These are phyloP conservation scores for Lecanosticta acicola DNA, from an alignment of 2,329 filamentous ascomycete species.

Conservation along the genomic window DNA sequence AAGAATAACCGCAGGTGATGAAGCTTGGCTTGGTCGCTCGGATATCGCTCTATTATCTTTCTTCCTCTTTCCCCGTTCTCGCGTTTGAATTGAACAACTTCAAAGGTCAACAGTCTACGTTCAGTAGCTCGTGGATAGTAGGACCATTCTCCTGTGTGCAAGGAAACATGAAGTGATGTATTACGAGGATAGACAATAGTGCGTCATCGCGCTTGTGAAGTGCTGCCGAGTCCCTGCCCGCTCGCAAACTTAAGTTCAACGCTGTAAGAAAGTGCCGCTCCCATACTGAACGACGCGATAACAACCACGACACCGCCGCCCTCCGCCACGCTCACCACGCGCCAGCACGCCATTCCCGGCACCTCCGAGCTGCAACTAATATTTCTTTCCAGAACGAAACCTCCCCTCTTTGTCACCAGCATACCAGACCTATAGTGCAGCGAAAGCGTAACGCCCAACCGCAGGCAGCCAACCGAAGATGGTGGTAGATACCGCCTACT, in stretches of 20 bases:
- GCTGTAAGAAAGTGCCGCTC: background rate
- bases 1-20: no score
- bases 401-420: background rate
- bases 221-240: background rate
- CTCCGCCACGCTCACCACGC: background rate
- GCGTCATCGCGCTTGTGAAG: background rate
- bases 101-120: no score
- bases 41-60: no score
- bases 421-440: no score
- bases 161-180: no score
- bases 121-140: no score
- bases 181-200: background rate
- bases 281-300: background rate
- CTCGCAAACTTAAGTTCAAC: background rate
- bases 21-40: no score
- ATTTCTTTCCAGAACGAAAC: background rate
- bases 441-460: background rate
- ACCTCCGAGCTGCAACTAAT: background rate
- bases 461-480: constrained; percentile 44
- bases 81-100: no score
- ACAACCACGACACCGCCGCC: background rate
- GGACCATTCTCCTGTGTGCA: no score
- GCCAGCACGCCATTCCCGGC: background rate
- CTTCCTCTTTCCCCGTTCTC: no score
- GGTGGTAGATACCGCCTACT: constrained; percentile 94